Conservation (phyloP, 1,139 yeast species). For the Lodderomyces orthopsilosis region DNA sequence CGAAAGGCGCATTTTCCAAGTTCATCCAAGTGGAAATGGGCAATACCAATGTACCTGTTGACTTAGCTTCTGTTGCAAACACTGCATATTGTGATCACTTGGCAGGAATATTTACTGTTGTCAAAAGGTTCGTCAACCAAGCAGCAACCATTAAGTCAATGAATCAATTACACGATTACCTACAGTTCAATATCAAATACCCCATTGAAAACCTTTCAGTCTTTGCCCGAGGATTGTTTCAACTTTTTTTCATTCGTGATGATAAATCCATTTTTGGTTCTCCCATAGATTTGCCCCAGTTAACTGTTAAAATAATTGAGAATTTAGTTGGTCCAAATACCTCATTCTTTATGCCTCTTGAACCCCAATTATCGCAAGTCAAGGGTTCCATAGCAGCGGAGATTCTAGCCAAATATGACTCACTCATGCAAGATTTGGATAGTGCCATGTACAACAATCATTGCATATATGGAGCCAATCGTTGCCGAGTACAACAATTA, state of each 20-base stretch:
- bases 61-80: constrained; percentile 26
- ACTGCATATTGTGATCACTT: constrained; percentile 31
- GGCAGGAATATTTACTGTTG: constrained; percentile 32
- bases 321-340: constrained; percentile 26
- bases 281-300: constrained; percentile 14
- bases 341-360: constrained; percentile 20
- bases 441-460: constrained; percentile 54
- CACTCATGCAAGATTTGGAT: constrained; percentile 32
- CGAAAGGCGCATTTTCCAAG: constrained; percentile 37
- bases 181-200: constrained; percentile 31
- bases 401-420: constrained; percentile 7
- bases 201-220: constrained; percentile 39
- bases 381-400: constrained; percentile 14
- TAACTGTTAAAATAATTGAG: constrained; percentile 24
- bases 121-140: constrained; percentile 21
- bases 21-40: constrained; percentile 55
- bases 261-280: constrained; percentile 51
- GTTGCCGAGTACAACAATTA: constrained; percentile 78
- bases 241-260: constrained; percentile 58
- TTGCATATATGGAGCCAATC: constrained; percentile 63
- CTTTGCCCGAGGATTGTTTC: constrained; percentile 59
- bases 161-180: constrained; percentile 35
- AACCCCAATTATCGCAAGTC: constrained; percentile 22
- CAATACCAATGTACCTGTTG: constrained; percentile 58
- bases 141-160: constrained; percentile 24